These are phyloP conservation scores for Wickerhamiella domercqiae DNA, from an alignment of 805 yeast species.

Conservation along the genomic window DNA sequence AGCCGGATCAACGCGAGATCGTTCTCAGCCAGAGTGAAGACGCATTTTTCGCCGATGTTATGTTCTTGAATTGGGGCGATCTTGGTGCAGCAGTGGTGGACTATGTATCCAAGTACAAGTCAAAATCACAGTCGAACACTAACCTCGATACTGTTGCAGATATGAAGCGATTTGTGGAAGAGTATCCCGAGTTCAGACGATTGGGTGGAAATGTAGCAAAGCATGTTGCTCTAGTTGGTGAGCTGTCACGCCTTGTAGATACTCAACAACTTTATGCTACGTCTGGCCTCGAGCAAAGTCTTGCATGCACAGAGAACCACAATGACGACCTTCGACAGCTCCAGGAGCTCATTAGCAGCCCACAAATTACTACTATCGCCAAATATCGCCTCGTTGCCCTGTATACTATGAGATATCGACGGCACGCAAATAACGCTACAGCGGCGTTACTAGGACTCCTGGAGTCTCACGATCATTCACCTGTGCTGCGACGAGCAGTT, in stretches of 20 bases:
- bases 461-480: constrained; percentile 2
- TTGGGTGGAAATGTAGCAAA: constrained; percentile 78
- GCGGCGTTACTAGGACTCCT: constrained; percentile 22
- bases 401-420: constrained; percentile 59
- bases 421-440: constrained; percentile 32
- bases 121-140: constrained; percentile 58
- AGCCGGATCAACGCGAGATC: constrained; percentile 47
- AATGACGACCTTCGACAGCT: constrained; percentile 41
- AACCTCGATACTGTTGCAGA: constrained; percentile 70
- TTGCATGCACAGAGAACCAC: constrained; percentile 53
- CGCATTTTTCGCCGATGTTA: constrained; percentile 58
- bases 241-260: constrained; percentile 62
- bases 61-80: constrained; percentile 89
- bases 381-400: constrained; percentile 62
- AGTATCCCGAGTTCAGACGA: constrained; percentile 85
- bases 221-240: constrained; percentile 81
- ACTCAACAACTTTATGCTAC: constrained; percentile 54
- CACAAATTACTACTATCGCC: constrained; percentile 31
- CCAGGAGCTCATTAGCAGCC: constrained; percentile 34
- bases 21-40: constrained; percentile 58
- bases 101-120: constrained; percentile 69
- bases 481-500: constrained; percentile 29
- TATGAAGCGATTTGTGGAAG: constrained; percentile 79
- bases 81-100: constrained; percentile 74
- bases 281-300: constrained; percentile 78